phyloP scores from a whole-genome alignment of 805 yeast genomes.

The Myxozyma udenii region DNA sequence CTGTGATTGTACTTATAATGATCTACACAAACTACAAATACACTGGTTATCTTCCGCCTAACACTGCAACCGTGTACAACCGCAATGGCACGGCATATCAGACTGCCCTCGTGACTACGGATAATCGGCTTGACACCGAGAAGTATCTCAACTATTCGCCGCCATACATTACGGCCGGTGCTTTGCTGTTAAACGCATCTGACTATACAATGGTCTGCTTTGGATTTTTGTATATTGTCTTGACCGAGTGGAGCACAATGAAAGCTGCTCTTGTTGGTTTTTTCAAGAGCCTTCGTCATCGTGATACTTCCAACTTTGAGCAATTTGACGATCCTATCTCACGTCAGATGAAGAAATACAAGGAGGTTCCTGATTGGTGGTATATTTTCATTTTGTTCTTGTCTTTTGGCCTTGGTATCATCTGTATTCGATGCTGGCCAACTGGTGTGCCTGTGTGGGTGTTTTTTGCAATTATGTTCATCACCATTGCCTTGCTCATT shows the following conservation, averaged over 20 bases:
- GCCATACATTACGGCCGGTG: slow-evolving; percentile 64
- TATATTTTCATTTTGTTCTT: slow-evolving; percentile 49
- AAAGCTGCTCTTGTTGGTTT: slow-evolving; percentile 1
- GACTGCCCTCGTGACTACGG: slow-evolving; percentile 43
- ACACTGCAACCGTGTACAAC: slow-evolving; percentile 42
- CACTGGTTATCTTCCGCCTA: slow-evolving; percentile 52
- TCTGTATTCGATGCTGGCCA: slow-evolving; percentile 42
- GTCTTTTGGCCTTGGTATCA: slow-evolving; percentile 43
- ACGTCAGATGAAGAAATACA: slow-evolving; percentile 50
- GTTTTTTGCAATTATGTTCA: slow-evolving; percentile 51
- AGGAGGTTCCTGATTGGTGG: slow-evolving; percentile 65
- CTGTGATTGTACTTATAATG: slow-evolving; percentile 34
- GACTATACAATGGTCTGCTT: slow-evolving; percentile 57
- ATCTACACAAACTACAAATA: slow-evolving; percentile 50
- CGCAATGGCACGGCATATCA: slow-evolving; percentile 47
- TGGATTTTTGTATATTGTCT: slow-evolving; percentile 44
- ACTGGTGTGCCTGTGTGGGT: slow-evolving; percentile 60
- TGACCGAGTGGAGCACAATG: slow-evolving; percentile 12
- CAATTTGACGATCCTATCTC: slow-evolving; percentile 45
- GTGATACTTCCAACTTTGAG: slow-evolving; percentile 53
- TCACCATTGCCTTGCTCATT: slow-evolving; percentile 54
- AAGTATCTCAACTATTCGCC: slow-evolving; percentile 57
- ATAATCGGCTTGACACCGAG: slow-evolving; percentile 43
- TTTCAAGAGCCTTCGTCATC: slow-evolving; percentile 35
- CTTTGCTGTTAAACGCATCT: slow-evolving; percentile 56